A percentile compares a stretch with the other conserved stretches of the same genome.
These are phyloP conservation scores for Fusarium pilosicola DNA, from an alignment of 2,329 filamentous ascomycete genomes.

Conservation along the genomic window DNA sequence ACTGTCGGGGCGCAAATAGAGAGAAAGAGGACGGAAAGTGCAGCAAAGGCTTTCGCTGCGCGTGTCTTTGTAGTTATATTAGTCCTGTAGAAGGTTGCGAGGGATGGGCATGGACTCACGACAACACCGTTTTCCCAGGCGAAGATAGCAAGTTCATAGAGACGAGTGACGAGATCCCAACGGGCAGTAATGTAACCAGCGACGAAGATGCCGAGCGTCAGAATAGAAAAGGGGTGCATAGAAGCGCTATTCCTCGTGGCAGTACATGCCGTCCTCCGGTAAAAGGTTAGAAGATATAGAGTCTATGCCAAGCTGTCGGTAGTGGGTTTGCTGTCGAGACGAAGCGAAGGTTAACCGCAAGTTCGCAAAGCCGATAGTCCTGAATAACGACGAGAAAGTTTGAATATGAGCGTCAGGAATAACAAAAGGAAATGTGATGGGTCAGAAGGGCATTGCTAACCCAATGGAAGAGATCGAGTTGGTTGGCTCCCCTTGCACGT, in stretches of 20 bases:
- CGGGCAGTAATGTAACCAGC: slow-evolving; percentile 99
- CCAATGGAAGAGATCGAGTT: slow-evolving; percentile 27
- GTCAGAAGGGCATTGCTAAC: slow-evolving; percentile 25
- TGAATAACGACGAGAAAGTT: not conserved
- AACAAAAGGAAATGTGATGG: not conserved
- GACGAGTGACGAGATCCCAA: slow-evolving; percentile 96
- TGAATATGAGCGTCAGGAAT: not conserved
- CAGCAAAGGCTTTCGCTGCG: slow-evolving; percentile 83
- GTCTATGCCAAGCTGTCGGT: slow-evolving; percentile 36
- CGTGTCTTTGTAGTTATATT: slow-evolving; percentile 68
- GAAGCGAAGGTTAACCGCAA: slow-evolving; percentile 14
- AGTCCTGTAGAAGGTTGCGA: not conserved
- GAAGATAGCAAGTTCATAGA: slow-evolving; percentile 97
- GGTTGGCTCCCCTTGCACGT: slow-evolving; percentile 38
- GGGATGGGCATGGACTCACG: slow-evolving; percentile 62
- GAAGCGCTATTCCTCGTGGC: slow-evolving; percentile 57
- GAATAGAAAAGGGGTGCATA: slow-evolving; percentile 98
- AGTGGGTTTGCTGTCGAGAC: slow-evolving; percentile 36
- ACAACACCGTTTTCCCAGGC: slow-evolving; percentile 99
- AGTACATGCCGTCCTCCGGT: slow-evolving; percentile 55
- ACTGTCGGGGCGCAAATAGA: slow-evolving; percentile 85
- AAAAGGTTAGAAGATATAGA: slow-evolving; percentile 21
- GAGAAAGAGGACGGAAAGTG: slow-evolving; percentile 86
- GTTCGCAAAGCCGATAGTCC: not conserved
- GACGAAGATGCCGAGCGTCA: slow-evolving; percentile 98